Evolutionary conservation across 345 rosid species (phyloP), one percentile per base, ranked within the genome.

Genomic region (Boechera retrofracta): DNA sequence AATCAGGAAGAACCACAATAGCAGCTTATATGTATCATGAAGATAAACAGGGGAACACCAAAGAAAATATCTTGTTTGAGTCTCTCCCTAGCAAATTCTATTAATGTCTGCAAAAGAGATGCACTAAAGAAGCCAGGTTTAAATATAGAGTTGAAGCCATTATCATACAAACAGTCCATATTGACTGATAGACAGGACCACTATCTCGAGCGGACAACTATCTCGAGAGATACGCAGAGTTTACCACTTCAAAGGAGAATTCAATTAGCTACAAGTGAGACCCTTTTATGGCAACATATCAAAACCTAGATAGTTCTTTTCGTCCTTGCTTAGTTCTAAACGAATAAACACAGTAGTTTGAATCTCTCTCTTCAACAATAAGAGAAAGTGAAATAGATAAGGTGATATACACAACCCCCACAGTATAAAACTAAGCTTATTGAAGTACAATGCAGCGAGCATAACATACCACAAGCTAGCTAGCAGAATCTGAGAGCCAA

Each of bases 1-100:
- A 71, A 64, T 56, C 59, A 77, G 72, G 77, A 64, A 70, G 66
- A 71, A 64, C 65, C 71, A 70, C 75, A 21, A 61, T 5, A 69
- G 13, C 35, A 68, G 16, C n/a, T 63, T 33, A 18, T 6, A 42
- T 55, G 66, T 13, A 16, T 6, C 56, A 45, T 31, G n/a, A 13
- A 24, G 60, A 53, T 36, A 42, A 10, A 26, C 39, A 38, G 29
- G 3, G 18, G 5, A 53, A 39, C 6, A 21, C 8, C 6, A 31
- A 32, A 42, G 12, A 29, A 36, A 5, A 5, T 39, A 54, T 31
- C 45, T 18, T 11, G 1, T n/a, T 7, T 7, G 33, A 33, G 32
- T 10, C 32, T 47, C 56, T 4, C 36, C 24, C 13, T 24, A 51
- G 12, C 13, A 4, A 67, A 35, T 52, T n/a, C 1, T n/a, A 26